These are phyloP conservation scores for Tetracentron sinense DNA, from an alignment of 164 flowering plant species.

Conservation along the genomic window DNA sequence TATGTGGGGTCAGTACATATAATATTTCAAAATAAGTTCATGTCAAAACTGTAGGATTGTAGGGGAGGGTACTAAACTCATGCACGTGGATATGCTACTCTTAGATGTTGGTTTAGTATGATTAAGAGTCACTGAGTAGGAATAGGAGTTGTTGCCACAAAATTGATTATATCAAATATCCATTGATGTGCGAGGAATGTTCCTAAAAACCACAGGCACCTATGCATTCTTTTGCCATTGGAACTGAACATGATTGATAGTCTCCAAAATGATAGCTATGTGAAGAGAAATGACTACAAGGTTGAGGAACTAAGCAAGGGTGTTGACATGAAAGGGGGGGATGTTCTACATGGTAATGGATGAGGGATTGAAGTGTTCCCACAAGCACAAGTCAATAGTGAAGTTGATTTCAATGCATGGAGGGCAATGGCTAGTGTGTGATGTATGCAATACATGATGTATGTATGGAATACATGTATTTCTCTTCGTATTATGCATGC, in stretches of 20 bases:
- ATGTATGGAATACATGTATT: too few species aligned
- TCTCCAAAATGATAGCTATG: constrained; percentile 98
- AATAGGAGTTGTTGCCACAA: too few species aligned
- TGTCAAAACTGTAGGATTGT: too few species aligned
- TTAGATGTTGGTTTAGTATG: too few species aligned
- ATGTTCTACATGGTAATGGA: constrained; percentile 92
- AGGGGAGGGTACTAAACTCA: too few species aligned
- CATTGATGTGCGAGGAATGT: constrained; percentile 92
- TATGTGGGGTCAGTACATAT: too few species aligned
- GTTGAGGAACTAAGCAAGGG: constrained; percentile 76
- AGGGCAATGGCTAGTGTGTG: constrained; percentile 96
- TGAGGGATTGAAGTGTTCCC: constrained; percentile 90
- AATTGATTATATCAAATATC: constrained; percentile 85
- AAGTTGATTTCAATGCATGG: constrained; percentile 92
- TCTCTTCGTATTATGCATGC: too few species aligned
- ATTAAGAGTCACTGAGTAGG: too few species aligned
- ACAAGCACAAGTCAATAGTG: constrained; percentile 86
- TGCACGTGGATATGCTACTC: too few species aligned
- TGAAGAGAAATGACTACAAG: constrained; percentile 81
- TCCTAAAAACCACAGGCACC: constrained; percentile 87
- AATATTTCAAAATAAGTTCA: too few species aligned
- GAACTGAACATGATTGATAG: constrained; percentile 89
- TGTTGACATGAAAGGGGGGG: constrained; percentile 79
- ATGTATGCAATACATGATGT: too few species aligned
- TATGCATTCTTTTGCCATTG: constrained; percentile 85